These are phyloP conservation scores for Mycena kentingensis DNA, from an alignment of 768 basidiomycete genomes.

Conservation along the genomic window DNA sequence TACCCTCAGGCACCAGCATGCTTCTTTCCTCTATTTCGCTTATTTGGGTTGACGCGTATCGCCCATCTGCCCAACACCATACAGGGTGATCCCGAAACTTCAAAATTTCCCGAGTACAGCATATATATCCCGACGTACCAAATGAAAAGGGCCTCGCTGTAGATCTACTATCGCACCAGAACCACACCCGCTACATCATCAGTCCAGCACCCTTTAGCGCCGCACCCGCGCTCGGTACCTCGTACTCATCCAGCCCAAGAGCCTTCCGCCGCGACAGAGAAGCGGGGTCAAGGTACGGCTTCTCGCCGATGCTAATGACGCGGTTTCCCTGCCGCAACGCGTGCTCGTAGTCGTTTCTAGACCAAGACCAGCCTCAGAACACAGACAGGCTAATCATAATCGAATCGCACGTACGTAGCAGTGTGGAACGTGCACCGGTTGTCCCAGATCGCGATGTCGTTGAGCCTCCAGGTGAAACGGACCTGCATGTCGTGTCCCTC, in stretches of 20 bases:
- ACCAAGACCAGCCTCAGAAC: background rate
- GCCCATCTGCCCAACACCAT: too few relatives aligned
- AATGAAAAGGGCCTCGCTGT: too few relatives aligned
- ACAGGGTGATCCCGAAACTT: too few relatives aligned
- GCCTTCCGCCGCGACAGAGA: slow-evolving; percentile 38
- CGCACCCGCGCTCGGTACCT: background rate
- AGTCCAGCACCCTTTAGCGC: background rate
- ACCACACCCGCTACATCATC: background rate
- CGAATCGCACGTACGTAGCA: slow-evolving; percentile 36
- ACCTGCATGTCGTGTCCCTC: slow-evolving; percentile 63
- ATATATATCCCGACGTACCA: too few relatives aligned
- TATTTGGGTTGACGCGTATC: slow-evolving; percentile 2
- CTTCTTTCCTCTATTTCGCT: background rate
- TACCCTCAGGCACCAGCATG: too few relatives aligned
- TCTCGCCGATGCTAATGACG: slow-evolving; percentile 56
- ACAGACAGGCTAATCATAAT: background rate
- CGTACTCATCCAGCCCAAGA: slow-evolving; percentile 28
- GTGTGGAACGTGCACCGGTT: slow-evolving; percentile 55
- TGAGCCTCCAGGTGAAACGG: slow-evolving; percentile 51
- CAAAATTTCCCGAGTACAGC: too few relatives aligned
- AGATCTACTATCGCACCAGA: too few relatives aligned
- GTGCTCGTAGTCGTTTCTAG: slow-evolving; percentile 39
- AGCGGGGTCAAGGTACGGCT: slow-evolving; percentile 49
- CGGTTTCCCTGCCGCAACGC: slow-evolving; percentile 48
- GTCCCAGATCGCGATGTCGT: slow-evolving; percentile 65